These are phyloP conservation scores for Neofusicoccum kwambonambiense DNA, from an alignment of 2,329 filamentous ascomycete genomes.

Conservation along the genomic window DNA sequence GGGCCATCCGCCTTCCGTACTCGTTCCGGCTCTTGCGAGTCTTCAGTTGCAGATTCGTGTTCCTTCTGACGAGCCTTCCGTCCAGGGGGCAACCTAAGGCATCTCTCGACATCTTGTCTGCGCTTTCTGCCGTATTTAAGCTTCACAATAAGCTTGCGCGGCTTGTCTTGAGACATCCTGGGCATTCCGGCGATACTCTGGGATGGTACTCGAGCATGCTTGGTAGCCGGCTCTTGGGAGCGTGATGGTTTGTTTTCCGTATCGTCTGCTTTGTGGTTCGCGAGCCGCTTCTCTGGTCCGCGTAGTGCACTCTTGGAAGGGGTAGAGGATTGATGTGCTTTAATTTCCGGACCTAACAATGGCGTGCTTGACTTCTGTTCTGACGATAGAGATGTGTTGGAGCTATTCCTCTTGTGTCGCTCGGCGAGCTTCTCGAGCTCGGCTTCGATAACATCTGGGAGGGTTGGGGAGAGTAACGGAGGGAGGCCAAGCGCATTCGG, in stretches of 20 bases:
- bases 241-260: background rate
- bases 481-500: constrained; percentile 46
- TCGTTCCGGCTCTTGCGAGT: constrained; percentile 16
- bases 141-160: constrained; percentile 45
- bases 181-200: background rate
- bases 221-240: constrained; percentile 21
- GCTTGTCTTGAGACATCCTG: constrained; percentile 20
- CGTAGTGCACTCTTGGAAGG: background rate
- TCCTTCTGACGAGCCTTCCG: constrained; percentile 27
- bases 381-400: constrained; percentile 36
- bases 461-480: constrained; percentile 56
- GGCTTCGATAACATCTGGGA: constrained; percentile 56
- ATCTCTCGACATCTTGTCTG: constrained; percentile 45
- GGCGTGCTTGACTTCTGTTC: constrained; percentile 21
- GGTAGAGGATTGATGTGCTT: background rate
- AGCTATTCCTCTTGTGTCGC: constrained; percentile 29
- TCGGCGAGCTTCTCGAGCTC: constrained; percentile 49
- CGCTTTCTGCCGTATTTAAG: constrained; percentile 53
- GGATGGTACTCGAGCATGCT: constrained; percentile 2
- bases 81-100: constrained; percentile 32
- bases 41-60: constrained; percentile 2
- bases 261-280: background rate
- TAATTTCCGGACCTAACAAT: background rate
- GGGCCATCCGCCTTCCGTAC: background rate
- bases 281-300: background rate